Percentiles rank a stretch among this genome's conserved stretches.
Evolutionary conservation across 148 eudicot genomes (phyloP).

Genomic region (Talinum fruticosum): DNA sequence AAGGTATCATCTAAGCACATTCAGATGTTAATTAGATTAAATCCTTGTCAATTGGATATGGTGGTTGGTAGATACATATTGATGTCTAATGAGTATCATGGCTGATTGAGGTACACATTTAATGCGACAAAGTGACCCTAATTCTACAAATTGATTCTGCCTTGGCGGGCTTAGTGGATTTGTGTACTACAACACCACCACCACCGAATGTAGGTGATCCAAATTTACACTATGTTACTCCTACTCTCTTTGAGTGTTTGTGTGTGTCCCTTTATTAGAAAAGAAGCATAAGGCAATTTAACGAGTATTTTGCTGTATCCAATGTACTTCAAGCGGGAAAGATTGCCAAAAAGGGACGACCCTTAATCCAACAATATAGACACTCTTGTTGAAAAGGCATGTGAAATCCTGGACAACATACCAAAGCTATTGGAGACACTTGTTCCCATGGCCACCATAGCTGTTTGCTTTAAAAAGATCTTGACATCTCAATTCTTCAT

Average conservation of each 20-base stretch:
- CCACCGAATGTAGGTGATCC: too few species aligned
- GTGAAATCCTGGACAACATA: too few species aligned
- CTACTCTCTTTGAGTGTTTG: too few species aligned
- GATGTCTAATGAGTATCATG: neutral
- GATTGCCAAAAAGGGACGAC: neutral
- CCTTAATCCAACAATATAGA: neutral
- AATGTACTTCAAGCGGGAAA: neutral
- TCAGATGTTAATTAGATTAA: too few species aligned
- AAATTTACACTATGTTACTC: neutral
- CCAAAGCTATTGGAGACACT: neutral
- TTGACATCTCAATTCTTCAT: neutral
- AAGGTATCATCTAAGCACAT: constrained; percentile 50
- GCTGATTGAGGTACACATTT: neutral
- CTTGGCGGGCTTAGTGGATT: too few species aligned
- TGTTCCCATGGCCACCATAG: neutral
- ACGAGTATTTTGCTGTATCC: neutral
- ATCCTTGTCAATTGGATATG: neutral
- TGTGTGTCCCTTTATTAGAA: neutral
- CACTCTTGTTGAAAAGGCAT: too few species aligned
- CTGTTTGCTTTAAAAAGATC: neutral
- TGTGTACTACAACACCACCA: too few species aligned
- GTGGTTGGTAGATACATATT: neutral
- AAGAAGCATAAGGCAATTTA: neutral
- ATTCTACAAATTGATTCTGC: neutral
- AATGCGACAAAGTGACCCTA: neutral